Evolutionary conservation across 495 filamentous ascomycete species (phyloP).

Genomic region (Lasiosphaeriaceae sp.): DNA sequence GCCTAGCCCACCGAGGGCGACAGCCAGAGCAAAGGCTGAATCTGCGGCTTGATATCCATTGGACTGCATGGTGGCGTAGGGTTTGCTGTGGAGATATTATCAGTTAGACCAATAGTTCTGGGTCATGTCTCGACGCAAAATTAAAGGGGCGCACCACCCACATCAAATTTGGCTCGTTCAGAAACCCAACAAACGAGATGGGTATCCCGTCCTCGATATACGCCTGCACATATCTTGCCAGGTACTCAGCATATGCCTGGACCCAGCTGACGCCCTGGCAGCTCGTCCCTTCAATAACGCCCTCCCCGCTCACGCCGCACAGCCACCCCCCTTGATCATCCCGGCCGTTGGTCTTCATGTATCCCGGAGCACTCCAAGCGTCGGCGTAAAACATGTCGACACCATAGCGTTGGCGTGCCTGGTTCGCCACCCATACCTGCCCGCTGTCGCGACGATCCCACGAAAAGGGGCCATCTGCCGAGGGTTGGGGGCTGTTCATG

Average conservation of each 20-base stretch:
- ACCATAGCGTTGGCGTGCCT: conserved; percentile 38
- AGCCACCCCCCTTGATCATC: conserved; percentile 42
- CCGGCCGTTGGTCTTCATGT: conserved; percentile 54
- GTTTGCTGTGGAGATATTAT: conserved; percentile 21
- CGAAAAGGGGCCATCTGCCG: conserved; percentile 23
- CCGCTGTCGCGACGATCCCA: conserved; percentile 46
- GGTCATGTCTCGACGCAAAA: no score
- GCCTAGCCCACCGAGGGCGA: conserved; percentile 34
- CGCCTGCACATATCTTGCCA: conserved; percentile 50
- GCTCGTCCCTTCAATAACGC: conserved; percentile 18
- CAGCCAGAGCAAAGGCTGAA: conserved; percentile 39
- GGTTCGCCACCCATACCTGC: conserved; percentile 49
- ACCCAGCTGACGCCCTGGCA: conserved; percentile 52
- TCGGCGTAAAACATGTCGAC: conserved; percentile 47
- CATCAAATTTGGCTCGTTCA: conserved; percentile 56
- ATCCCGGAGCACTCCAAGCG: conserved; percentile 54
- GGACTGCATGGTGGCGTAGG: conserved; percentile 46
- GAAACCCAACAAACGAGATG: conserved; percentile 49
- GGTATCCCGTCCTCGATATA: conserved; percentile 44
- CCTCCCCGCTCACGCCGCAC: conserved; percentile 42
- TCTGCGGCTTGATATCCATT: conserved; percentile 46
- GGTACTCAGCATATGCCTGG: conserved; percentile 52
- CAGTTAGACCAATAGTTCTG: no score
- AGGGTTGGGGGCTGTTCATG: conserved; percentile 39
- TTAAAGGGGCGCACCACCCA: conserved; percentile 8